A percentile compares a stretch with the other conserved stretches of the same genome.
Evolutionary conservation across 202 grass and related monocot species (phyloP).

Genomic region (Carex sylvatica): DNA sequence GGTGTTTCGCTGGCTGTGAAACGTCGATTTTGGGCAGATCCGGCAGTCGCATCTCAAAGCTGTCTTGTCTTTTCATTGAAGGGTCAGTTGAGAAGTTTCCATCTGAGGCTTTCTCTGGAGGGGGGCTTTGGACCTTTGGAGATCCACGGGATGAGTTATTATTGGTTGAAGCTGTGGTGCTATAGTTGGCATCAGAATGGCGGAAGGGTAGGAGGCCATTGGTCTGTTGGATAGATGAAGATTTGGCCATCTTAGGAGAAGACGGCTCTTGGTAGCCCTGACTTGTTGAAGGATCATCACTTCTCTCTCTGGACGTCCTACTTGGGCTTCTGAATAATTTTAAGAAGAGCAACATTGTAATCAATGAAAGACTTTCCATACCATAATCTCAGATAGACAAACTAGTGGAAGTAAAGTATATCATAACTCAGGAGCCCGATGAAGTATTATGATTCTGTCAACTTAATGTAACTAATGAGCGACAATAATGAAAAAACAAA

Average conservation of each 20-base stretch:
- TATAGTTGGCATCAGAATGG: constrained; percentile 70
- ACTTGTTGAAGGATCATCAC: constrained; percentile 59
- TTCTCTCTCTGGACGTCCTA: constrained; percentile 69
- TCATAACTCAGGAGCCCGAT: neutral
- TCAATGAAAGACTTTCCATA: constrained; percentile 19
- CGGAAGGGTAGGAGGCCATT: constrained; percentile 60
- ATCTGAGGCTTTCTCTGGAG: constrained; percentile 64
- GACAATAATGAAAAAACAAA: neutral
- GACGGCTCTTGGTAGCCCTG: constrained; percentile 73
- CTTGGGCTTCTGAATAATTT: constrained; percentile 74
- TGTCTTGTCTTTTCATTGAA: constrained; percentile 83
- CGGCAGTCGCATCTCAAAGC: constrained; percentile 83
- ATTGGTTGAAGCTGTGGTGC: constrained; percentile 26
- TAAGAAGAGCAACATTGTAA: neutral
- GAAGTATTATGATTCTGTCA: neutral
- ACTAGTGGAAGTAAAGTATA: neutral
- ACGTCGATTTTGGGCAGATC: constrained; percentile 97
- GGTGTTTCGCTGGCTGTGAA: constrained; percentile 41
- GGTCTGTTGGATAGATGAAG: constrained; percentile 77
- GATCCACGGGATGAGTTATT: constrained; percentile 57
- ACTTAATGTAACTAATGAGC: neutral
- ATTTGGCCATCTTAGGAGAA: constrained; percentile 91
- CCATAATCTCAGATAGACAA: neutral
- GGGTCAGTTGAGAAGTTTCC: constrained; percentile 59
- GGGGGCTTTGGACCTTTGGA: constrained; percentile 73